Base-by-base conservation (phyloP, 805 yeast genomes). In the Wilhelminamyces savonicus region DNA sequence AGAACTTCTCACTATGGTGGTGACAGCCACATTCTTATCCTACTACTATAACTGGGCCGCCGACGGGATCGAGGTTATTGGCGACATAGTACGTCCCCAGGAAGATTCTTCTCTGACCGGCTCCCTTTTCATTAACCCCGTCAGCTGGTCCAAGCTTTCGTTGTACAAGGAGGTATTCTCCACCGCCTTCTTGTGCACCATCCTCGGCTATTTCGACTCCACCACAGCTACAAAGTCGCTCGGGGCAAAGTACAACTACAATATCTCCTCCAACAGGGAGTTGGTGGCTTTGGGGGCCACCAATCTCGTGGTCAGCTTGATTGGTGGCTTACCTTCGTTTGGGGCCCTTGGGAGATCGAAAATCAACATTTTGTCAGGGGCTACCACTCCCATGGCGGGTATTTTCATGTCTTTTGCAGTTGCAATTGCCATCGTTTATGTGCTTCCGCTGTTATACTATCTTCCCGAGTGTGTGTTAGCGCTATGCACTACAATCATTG, bases 341-440 rank as follows among this genome's bases (percentile, higher is more conserved):
- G 63, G 62, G 1, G 62, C 61, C 0, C 45, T 57, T 28, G 63
- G 63, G 9, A 43, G 63, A 24, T 56, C 62, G n/a, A 55, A 52
- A 32, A 47, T 52, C 18, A 52, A 52, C 31, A 39, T n/a, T 13
- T 28, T 40, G 31, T 50, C 62, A 0, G 96, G 96, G 4, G 62
- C 62, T 13, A 45, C 43, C 12, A 39, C 61, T 11, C 72, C 71
- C n/a, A 46, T 66, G 41, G 58, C 59, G 17, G 53, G 59, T 10
- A 41, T 67, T 15, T 35, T 47, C 7, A 45, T 66, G 52, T 59
- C 66, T 3, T n/a, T 30, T 3, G 40, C 47, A 5, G 47, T 56
- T 4, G 34, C 48, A 1, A 18, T 54, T 23, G 46, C 57, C 8
- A 44, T 52, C 7, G 26, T 39, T 8, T 56, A 41, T 27, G 40